Evolutionary conservation across 768 basidiomycete genomes (phyloP), one percentile per base, ranked within the genome.

Genomic region (Termitomyces sp.): DNA sequence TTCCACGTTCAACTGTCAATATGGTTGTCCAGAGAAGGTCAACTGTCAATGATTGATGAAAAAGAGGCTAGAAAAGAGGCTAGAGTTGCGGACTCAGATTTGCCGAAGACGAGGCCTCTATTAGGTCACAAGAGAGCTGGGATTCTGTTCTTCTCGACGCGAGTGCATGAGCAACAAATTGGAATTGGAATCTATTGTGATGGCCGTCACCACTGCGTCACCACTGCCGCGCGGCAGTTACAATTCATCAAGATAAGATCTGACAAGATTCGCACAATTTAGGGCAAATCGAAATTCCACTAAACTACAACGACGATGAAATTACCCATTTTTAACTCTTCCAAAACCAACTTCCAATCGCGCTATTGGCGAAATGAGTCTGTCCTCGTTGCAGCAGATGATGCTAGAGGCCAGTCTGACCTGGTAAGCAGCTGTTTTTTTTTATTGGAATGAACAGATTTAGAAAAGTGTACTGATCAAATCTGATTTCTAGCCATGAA

Each of bases 51-150:
- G 22, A 20, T 22, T 8, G 36, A 15, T 71, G 70, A n/a, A 58
- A 39, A 71, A 72, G 52, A 45, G 4, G 2, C 16, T 4, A 46
- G 38, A 58, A 39, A 71, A 72, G 52, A 45, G 4, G 2, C 16
- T 4, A 35, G 42, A 49, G 44, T 39, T 40, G 40, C 44, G 7
- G 24, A 57, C 24, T 24, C 18, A 24, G 12, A n/a, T 12, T 1
- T 40, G 18, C 4, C 8, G 22, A 16, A 38, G 13, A 53, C 36
- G 39, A 55, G 9, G 16, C 7, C n/a, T n/a, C n/a, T 40, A 3
- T 40, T 16, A 39, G 38, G 38, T 54, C 4, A 54, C 53, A 28
- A 18, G 22, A 28, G 24, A 54, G 16, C 36, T 39, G 32, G 16
- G 20, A 54, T 28, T 32, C 16, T 32, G n/a, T 33, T 33, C 33